Conservation (phyloP, 1,139 yeast species). For the Kluyveromyces sp. region DNA sequence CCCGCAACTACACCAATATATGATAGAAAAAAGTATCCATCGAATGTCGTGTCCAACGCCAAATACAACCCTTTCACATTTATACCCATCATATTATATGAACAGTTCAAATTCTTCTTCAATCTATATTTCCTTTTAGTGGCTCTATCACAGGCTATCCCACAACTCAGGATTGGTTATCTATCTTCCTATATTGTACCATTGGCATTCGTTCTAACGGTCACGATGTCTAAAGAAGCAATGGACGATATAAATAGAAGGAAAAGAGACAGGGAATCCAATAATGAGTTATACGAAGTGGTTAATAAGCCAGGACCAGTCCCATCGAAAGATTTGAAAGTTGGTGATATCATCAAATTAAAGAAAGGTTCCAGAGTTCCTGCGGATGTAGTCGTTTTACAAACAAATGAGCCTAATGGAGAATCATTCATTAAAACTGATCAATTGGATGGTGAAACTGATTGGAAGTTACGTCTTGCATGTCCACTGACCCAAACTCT, state of each 20-base stretch:
- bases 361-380: slow-evolving; percentile 85
- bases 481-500: slow-evolving; percentile 60
- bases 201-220: slow-evolving; percentile 79
- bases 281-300: slow-evolving; percentile 73
- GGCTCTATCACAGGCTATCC: slow-evolving; percentile 90
- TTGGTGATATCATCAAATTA: slow-evolving; percentile 79
- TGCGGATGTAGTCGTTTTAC: slow-evolving; percentile 81
- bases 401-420: slow-evolving; percentile 75
- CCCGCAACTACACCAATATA: slow-evolving; percentile 34
- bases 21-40: slow-evolving; percentile 41
- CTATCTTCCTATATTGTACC: slow-evolving; percentile 91
- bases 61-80: slow-evolving; percentile 86
- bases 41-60: slow-evolving; percentile 88
- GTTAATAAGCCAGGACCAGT: slow-evolving; percentile 43
- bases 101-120: slow-evolving; percentile 95
- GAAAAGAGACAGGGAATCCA: slow-evolving; percentile 82
- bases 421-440: slow-evolving; percentile 94
- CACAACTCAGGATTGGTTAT: slow-evolving; percentile 87
- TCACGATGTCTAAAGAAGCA: slow-evolving; percentile 94
- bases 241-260: slow-evolving; percentile 88
- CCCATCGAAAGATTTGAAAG: slow-evolving; percentile 60
- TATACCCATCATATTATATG: slow-evolving; percentile 80
- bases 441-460: slow-evolving; percentile 98
- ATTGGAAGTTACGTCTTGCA: slow-evolving; percentile 90
- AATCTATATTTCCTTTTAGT: slow-evolving; percentile 86